Base-by-base conservation (phyloP, 192 early-diverging fungal species). In the Rhizoclosmatium sp. region DNA sequence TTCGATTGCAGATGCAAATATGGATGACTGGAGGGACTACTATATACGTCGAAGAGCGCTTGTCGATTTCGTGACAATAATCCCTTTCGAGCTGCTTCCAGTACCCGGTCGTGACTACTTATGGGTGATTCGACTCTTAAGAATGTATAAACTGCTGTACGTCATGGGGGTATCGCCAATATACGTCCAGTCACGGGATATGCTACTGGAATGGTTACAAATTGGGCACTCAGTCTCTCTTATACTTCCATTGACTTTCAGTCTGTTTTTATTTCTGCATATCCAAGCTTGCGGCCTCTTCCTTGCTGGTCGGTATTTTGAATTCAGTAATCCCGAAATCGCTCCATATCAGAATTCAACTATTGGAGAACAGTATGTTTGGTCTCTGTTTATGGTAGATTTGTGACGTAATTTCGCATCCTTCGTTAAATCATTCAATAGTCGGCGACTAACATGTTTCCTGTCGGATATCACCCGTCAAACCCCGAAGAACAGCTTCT, bases 201-300 rank as follows among this genome's bases (percentile, higher is more conserved):
- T 31, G 14, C 10, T 68, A 14, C 2, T 58, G 7, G 16, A 71
- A 14, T 9, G 31, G 51, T 19, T 59, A 5, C 3, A 40, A 4
- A 3, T 71, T 5, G 70, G 70, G 2, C 54, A 49, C 14, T n/a
- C 70, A 5, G 49, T 54, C 2, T 58, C 70, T 23, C 23, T 58
- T 3, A 58, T 71, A 14, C 19, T 71, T 14, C 70, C 70, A 10
- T 14, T 71, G 49, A 31, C 42, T 47, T 58, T 45, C 40, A 31
- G 47, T 12, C 42, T 81, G 2, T 60, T 70, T 1, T 69, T 81
- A 23, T 81, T 71, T 40, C 16, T 81, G 44, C 80, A 81, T 48
- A 4, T 81, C 40, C 80, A 81, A 47, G 77, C 71, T 21, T 81
- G 80, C 68, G 45, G 56, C 5, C 10, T 68, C 2, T 81, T 68